A percentile compares a stretch with the other conserved stretches of the same genome.
Evolutionary conservation across 495 filamentous ascomycete species (phyloP).

Genomic region (Annulohypoxylon nitens): DNA sequence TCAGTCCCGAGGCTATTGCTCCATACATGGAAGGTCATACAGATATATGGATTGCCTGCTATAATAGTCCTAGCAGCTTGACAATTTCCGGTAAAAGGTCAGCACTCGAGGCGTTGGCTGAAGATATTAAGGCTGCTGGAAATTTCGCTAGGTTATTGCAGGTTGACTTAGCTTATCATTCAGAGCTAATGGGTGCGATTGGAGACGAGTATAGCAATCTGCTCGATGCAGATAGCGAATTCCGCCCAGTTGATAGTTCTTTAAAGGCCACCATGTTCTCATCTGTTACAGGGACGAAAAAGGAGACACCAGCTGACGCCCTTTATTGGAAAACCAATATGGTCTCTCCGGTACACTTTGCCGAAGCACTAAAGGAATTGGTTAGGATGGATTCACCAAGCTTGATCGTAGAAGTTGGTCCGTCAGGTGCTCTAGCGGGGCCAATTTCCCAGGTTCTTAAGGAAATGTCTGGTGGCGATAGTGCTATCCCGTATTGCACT

Average conservation of each 20-base stretch:
- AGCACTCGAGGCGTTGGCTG: constrained; percentile 60
- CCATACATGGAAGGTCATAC: constrained; percentile 47
- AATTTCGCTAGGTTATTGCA: constrained; percentile 65
- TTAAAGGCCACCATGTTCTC: constrained; percentile 53
- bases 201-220: constrained; percentile 52
- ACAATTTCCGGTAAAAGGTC: constrained; percentile 67
- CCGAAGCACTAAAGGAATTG: constrained; percentile 42
- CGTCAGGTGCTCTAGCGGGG: constrained; percentile 60
- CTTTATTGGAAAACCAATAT: constrained; percentile 56
- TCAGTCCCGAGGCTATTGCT: constrained; percentile 49
- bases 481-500: constrained; percentile 36
- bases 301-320: constrained; percentile 16
- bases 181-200: constrained; percentile 67
- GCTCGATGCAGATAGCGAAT: not conserved
- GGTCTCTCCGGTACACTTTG: constrained; percentile 54
- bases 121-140: constrained; percentile 56
- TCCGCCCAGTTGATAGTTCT: not conserved
- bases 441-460: constrained; percentile 59
- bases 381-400: not conserved
- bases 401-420: constrained; percentile 66
- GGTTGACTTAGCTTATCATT: constrained; percentile 73
- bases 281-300: constrained; percentile 45
- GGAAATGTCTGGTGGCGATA: not conserved
- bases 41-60: constrained; percentile 54
- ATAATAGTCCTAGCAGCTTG: constrained; percentile 68